Evolutionary conservation across 305 asterid species (phyloP).

Genomic region (Salvia sclarea): DNA sequence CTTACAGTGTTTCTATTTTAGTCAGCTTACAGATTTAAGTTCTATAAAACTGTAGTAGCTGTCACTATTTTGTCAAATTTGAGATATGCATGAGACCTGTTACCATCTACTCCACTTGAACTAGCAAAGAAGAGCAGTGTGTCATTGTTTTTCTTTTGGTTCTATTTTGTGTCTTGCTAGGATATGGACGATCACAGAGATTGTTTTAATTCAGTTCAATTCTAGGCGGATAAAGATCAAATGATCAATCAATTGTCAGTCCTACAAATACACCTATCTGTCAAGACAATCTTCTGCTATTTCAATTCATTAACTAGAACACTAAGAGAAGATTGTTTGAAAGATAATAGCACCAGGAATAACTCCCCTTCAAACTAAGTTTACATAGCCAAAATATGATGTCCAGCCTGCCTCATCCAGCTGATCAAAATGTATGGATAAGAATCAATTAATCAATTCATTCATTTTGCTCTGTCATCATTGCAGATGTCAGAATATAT

Average conservation of each 20-base stretch:
- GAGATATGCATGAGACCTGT: no score
- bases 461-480: no score
- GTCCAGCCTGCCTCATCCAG: background rate
- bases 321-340: background rate
- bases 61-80: no score
- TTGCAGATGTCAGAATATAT: background rate
- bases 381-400: background rate
- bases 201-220: background rate
- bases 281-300: conserved; percentile 18
- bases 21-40: background rate
- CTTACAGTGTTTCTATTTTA: background rate
- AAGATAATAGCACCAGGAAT: background rate
- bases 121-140: background rate
- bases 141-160: background rate
- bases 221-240: background rate
- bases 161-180: background rate
- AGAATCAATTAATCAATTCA: no score
- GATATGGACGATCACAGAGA: background rate
- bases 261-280: background rate
- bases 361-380: background rate
- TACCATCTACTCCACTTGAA: background rate
- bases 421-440: background rate
- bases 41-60: no score
- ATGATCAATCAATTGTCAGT: background rate
- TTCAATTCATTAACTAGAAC: background rate